Conservation (phyloP, 1,284 basidiomycete genomes). For the Marasmius fiardii region DNA sequence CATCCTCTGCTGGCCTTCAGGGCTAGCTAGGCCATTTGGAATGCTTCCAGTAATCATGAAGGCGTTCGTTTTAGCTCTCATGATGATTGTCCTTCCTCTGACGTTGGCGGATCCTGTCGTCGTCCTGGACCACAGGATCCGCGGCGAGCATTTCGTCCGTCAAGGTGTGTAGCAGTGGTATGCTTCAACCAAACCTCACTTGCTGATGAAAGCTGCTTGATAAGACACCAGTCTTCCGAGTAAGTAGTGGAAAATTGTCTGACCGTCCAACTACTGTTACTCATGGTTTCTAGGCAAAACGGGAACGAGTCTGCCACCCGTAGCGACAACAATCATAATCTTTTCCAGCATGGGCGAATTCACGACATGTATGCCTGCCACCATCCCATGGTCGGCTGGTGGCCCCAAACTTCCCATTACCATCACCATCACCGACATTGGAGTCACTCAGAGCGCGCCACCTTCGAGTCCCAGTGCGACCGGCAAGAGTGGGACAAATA, state of each 20-base stretch:
- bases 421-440: slow-evolving; percentile 32
- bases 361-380: slow-evolving; percentile 15
- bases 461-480: neutral
- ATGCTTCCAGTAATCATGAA: neutral
- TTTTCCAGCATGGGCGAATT: neutral
- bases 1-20: neutral
- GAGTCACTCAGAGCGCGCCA: slow-evolving; percentile 17
- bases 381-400: slow-evolving; percentile 37
- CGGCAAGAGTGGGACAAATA: neutral
- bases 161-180: neutral
- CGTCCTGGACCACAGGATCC: neutral
- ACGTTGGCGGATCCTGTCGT: neutral
- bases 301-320: neutral
- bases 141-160: neutral
- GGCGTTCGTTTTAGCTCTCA: neutral
- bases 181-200: neutral
- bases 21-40: neutral
- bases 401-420: slow-evolving; percentile 24
- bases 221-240: neutral
- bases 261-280: neutral
- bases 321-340: neutral
- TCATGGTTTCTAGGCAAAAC: neutral
- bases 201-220: neutral
- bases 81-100: neutral
- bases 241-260: neutral